Evolutionary conservation across 805 yeast species (phyloP), one percentile per base, ranked within the genome.

Genomic region (Sporopachydermia lactativora): DNA sequence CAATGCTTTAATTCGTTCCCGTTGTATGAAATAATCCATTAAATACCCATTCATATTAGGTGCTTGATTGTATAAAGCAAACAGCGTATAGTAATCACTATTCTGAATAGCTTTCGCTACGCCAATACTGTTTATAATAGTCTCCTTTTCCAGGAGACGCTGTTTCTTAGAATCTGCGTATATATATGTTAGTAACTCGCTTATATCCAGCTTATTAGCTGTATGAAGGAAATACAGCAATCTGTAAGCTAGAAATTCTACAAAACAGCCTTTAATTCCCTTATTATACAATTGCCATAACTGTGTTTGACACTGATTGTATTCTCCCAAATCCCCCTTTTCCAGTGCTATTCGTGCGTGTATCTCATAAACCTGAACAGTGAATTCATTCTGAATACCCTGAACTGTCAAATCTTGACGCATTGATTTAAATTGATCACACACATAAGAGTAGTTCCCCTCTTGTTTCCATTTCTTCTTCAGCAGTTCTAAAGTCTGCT

Each of bases 331-430:
- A 57, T 89, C 98, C 35, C 72, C 69, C 52, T 81, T 77, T 49
- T 77, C 81, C 34, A 89, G 68, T 0, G 96, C 94, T n/a, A 88
- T 64, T 39, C 86, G 72, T 3, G 92, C 92, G 58, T 89, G 94
- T 2, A 77, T 70, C 57, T 85, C 92, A 57, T 92, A 89, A 0
- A 85, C 95, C 41, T 61, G 53, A 4, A 85, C 72, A 0, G 96
- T 73, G 53, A 92, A 82, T 36, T 71, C 76, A 51, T 75, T 75
- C 50, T 78, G 78, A 36, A 89, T 77, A 52, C 81, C 81, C 60
- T 89, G 98, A 5, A 89, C 96, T 2, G 94, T 82, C 47, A 89
- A 60, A 60, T 89, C 98, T 59, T 89, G 98, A 50, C 98, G 68
- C 44, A 92, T 70, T 0, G 96, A 82, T 59, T 88, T 89, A 53